Conservation (phyloP, 805 yeast genomes). For the Wickerhamomyces chambardii region DNA sequence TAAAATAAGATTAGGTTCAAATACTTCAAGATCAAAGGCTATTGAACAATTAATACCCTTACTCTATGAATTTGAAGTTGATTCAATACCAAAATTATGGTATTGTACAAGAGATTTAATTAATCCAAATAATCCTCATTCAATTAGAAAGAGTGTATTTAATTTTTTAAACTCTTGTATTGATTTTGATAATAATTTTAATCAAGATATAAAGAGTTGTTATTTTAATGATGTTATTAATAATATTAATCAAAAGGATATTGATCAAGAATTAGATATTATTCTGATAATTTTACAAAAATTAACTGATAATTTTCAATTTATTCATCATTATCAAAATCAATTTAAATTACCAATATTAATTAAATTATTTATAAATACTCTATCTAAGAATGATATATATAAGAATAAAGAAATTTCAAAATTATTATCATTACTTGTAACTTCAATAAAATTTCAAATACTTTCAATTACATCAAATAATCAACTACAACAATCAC, state of each 20-base stretch:
- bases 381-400: conserved; percentile 23
- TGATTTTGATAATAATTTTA: conserved; percentile 31
- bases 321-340: conserved; percentile 40
- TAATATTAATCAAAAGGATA: conserved; percentile 25
- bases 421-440: conserved; percentile 3
- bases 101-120: conserved; percentile 51
- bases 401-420: conserved; percentile 9
- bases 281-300: conserved; percentile 36
- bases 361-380: conserved; percentile 20
- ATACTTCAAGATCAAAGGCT: conserved; percentile 34
- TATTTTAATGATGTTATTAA: conserved; percentile 52
- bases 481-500: too few species aligned
- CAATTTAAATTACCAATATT: conserved; percentile 31
- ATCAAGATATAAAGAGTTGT: conserved; percentile 38
- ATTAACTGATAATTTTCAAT: conserved; percentile 44
- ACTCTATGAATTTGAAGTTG: conserved; percentile 40
- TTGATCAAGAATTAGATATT: conserved; percentile 41
- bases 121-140: conserved; percentile 20
- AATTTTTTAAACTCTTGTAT: conserved; percentile 49
- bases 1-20: conserved; percentile 28
- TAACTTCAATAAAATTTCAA: conserved; percentile 13
- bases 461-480: too few species aligned
- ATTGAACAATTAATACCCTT: conserved; percentile 41
- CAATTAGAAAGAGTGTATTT: conserved; percentile 38
- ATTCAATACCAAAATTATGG: conserved; percentile 72